Evolutionary conservation across 768 basidiomycete species (phyloP), one percentile per base, ranked within the genome.

Genomic region (Saitozyma podzolica): DNA sequence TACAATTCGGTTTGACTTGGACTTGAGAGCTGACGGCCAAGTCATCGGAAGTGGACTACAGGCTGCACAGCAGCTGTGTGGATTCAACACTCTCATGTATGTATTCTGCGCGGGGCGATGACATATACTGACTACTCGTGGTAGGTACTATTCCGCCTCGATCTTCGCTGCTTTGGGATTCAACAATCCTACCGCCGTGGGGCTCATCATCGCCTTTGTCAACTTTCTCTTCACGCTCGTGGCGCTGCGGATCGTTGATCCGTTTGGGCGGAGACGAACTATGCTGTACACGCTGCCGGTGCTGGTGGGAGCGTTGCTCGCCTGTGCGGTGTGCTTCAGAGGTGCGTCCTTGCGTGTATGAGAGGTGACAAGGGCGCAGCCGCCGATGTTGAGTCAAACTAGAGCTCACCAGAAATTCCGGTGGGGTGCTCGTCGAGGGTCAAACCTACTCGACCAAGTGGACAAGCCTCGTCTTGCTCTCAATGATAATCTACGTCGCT

Each of bases 401-500:
- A 10, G n/a, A n/a, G 41, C 16, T 61, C 37, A 61, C 63, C 40
- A 53, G 63, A 52, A 14, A 14, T 43, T 90, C 89, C 0, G 85
- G 83, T 19, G 85, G 87, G 6, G 69, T 84, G 29, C 84, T 91
- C 19, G 81, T 87, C 20, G 82, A 85, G 19, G 86, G 87, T 3
- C 81, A 83, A 13, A 74, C 83, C 20, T 89, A 89, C 71, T 82
- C 86, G 3, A 82, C 75, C 39, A 75, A 82, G 14, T 90, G 86
- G 87, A 88, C 87, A 6, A 84, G 83, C 0, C 79, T 89, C 61
- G 88, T 91, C 3, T 77, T 91, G n/a, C 63, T 87, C 7, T 84
- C 87, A n/a, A 91, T 92, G 88, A 86, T 92, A 66, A 73, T 89
- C 67, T 92, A 88, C 78, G 89, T 91, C 19, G 88, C 88, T 0